Conservation (phyloP, 176 grass and related monocot species). For the Puccinellia tenuiflora region DNA sequence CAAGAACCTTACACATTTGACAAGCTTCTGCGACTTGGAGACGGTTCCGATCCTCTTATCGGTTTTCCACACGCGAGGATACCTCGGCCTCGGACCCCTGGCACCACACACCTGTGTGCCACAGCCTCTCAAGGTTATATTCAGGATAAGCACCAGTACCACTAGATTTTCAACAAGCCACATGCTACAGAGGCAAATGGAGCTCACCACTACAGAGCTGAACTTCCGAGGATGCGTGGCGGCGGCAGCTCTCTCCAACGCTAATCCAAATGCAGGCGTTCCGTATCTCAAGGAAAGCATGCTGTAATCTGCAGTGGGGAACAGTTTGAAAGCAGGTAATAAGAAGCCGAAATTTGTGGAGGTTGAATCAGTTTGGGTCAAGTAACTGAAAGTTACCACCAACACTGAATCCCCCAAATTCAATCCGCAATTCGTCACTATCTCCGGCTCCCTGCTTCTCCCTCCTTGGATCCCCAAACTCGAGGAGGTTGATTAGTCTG, state of each 20-base stretch:
- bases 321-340: background rate
- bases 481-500: too few relatives aligned
- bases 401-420: background rate
- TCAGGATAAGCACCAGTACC: background rate
- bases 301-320: background rate
- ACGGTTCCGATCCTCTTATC: conserved; percentile 74
- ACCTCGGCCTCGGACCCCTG: conserved; percentile 84
- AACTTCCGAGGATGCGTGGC: conserved; percentile 8
- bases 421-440: background rate
- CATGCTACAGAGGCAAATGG: background rate
- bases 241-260: background rate
- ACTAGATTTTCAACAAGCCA: background rate
- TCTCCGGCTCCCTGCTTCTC: background rate
- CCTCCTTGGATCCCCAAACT: background rate
- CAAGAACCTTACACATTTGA: conserved; percentile 78
- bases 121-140: background rate
- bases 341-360: background rate
- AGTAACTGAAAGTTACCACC: background rate
- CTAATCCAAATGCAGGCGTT: background rate
- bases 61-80: conserved; percentile 82
- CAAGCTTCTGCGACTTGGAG: conserved; percentile 94
- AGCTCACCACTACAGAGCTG: conserved; percentile 39
- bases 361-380: background rate
- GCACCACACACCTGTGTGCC: conserved; percentile 64
- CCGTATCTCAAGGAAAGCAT: conserved; percentile 38